These are phyloP conservation scores for Leishmania braziliensis DNA, from an alignment of 208 protist genomes.

Conservation along the genomic window DNA sequence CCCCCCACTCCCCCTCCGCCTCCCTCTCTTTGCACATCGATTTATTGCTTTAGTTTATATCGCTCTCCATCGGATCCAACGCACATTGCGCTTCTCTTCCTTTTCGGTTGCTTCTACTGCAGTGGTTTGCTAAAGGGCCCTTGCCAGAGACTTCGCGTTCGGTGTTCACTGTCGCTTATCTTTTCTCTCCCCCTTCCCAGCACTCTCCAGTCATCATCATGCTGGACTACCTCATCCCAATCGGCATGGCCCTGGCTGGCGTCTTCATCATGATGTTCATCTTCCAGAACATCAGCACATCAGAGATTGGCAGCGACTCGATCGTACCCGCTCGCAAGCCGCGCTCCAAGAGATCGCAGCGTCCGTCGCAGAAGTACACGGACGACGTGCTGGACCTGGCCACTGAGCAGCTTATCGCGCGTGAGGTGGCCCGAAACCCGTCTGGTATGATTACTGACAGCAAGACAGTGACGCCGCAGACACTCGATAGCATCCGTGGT, in stretches of 20 bases:
- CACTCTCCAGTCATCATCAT: constrained; percentile 13
- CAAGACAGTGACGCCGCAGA: constrained; percentile 40
- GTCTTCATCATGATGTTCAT: constrained; percentile 72
- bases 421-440: constrained; percentile 55
- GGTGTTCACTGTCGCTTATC: not conserved
- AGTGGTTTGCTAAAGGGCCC: not conserved
- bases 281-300: constrained; percentile 60
- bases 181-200: constrained; percentile 3
- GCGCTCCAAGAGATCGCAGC: constrained; percentile 39
- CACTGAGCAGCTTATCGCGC: constrained; percentile 69
- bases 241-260: constrained; percentile 58
- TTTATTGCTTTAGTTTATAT: constrained; percentile 2
- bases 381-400: constrained; percentile 61
- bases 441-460: constrained; percentile 60
- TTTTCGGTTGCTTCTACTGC: not conserved
- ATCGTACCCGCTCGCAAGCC: constrained; percentile 26
- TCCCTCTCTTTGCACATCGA: not conserved
- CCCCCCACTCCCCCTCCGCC: not conserved
- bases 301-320: constrained; percentile 26
- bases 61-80: not conserved
- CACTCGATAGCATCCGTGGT: constrained; percentile 48
- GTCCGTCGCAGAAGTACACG: constrained; percentile 36
- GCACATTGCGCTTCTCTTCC: not conserved
- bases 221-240: constrained; percentile 74
- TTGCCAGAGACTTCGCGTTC: not conserved